Evolutionary conservation across 108 stramenopile genomes (phyloP), one percentile per base, ranked within the genome.

Genomic region (Cyclotella baltica): DNA sequence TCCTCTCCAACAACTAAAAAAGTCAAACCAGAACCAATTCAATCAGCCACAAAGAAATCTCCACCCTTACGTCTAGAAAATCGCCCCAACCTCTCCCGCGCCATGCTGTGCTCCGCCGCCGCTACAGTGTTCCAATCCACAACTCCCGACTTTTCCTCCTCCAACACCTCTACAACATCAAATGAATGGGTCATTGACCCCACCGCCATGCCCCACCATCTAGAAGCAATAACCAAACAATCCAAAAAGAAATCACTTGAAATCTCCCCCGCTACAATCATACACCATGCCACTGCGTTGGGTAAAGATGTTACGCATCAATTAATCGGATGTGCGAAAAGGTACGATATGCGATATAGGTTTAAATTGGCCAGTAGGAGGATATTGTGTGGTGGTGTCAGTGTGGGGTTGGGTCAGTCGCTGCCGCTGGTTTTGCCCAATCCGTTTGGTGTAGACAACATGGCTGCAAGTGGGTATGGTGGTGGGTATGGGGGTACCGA

Each of bases 91-190:
- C 72, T 70, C 11, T 86, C 88, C 23, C 75, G 89, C 6, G 92
- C 94, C 40, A 84, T 93, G 35, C 66, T 95, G 11, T 89, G 92
- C 37, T 86, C 90, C 0, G 88, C 89, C 0, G 90, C 88, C 34
- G 87, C 85, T 27, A 67, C 86, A 18, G 87, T 81, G 22, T 90
- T 92, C 75, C 79, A 81, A 13, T 77, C 75, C 28, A 72, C 86
- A 29, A 89, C 92, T 43, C 90, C 92, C 4, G 59, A 79, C 19
- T 72, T 57, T n/a, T 67, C 50, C 47, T 28, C 30, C 16, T 18
- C 36, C 30, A 50, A 77, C 34, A 43, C 67, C 30, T 46, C 25
- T 37, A 18, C 23, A 18, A 36, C 6, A 56, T 59, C 20, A 29
- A 1, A 37, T 20, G 55, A 70, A 16, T 70, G 69, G 69, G 20